phyloP scores from a whole-genome alignment of 768 basidiomycete species.

The Lepiota brunneoincarnata region DNA sequence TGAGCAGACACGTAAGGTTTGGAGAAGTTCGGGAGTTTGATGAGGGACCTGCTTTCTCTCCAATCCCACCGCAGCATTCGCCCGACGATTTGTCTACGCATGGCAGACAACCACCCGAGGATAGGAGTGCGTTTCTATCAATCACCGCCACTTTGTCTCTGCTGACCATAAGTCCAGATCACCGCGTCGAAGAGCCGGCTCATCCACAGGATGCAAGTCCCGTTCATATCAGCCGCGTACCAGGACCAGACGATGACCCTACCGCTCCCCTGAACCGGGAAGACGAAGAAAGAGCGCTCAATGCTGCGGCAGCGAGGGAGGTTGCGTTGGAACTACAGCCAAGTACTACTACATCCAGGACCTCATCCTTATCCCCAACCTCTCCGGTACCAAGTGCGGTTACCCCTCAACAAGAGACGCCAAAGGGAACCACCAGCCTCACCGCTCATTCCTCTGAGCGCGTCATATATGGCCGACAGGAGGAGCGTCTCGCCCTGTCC shows the following conservation, averaged over 20 bases:
- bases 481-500: conserved; percentile 29
- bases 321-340: conserved; percentile 64
- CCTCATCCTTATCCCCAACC: conserved; percentile 32
- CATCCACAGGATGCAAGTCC: too few relatives aligned
- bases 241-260: background rate
- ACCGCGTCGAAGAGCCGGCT: too few relatives aligned
- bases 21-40: conserved; percentile 38
- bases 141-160: too few relatives aligned
- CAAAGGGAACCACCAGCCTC: background rate
- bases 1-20: conserved; percentile 42
- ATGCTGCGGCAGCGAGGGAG: conserved; percentile 68
- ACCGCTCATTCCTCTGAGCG: conserved; percentile 1
- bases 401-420: background rate
- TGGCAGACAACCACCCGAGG: too few relatives aligned
- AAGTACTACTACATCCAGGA: too few relatives aligned
- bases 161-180: too few relatives aligned
- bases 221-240: background rate
- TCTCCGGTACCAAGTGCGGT: too few relatives aligned
- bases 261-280: conserved; percentile 38
- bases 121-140: too few relatives aligned
- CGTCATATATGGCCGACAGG: conserved; percentile 1
- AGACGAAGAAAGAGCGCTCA: conserved; percentile 51
- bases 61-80: conserved; percentile 18
- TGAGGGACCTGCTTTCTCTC: conserved; percentile 30
- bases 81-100: background rate